Base-by-base conservation (phyloP, 345 rosid species). In the Melaleuca alternifolia region DNA sequence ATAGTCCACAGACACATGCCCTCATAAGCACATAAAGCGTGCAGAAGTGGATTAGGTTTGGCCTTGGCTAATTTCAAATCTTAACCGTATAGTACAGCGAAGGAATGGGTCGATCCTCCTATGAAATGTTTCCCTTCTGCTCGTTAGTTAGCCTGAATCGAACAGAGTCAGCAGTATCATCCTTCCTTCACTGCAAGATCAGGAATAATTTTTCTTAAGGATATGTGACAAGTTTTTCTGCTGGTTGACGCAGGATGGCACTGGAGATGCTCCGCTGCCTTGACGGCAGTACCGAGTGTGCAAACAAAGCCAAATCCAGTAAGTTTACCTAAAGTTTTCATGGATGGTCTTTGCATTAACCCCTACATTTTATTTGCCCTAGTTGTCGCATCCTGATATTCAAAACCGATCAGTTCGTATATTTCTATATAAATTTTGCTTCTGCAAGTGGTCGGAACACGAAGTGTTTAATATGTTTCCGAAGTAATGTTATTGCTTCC, bases 251-350 rank as follows among this genome's bases (percentile, higher is more conserved):
- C 93, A 92, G 95, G 46, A 89, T 91, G 62, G 89, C 89, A 83
- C 87, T 86, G 54, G 89, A 86, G 83, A 86, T 89, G 92, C 84
- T 93, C 88, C 89, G 84, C 83, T 93, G 96, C 92, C 89, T 92
- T n/a, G 86, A 86, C 23, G 85, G 86, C 75, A 71, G 90, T 87
- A 86, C 83, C 50, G 83, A 92, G 77, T 93, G 96, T 85, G 20
- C 86, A 86, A 86, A 87, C 83, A 91, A 90, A 87, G 76, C 87
- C n/a, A 89, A 87, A 53, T 86, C 91, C 85, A 75, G 95, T 91
- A 85, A 91, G 94, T 89, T 44, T 50, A 83, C 57, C 53, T 71
- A 71, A 71, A 10, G 18, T 71, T 37, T 71, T 71, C 81, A 5
- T 20, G 2, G 44, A 71, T 9, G 26, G 24, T 20, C 26, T 37